phyloP scores from a whole-genome alignment of 148 eudicot species.

The Rhododendron ovatum region DNA sequence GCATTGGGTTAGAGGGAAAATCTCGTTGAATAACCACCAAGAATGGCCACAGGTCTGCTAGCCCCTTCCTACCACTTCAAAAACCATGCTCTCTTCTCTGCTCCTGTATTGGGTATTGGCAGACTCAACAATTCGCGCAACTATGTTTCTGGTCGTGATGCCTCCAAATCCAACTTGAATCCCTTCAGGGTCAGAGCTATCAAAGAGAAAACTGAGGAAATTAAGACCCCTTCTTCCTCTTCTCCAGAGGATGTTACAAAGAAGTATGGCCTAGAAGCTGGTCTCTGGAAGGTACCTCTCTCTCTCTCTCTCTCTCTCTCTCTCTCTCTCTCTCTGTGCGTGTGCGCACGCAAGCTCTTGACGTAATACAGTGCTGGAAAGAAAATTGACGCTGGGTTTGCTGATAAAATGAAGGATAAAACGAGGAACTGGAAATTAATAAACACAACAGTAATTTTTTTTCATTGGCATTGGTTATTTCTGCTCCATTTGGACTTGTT shows the following conservation, averaged over 20 bases:
- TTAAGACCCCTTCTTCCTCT: conserved; percentile 29
- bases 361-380: neutral
- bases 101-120: neutral
- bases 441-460: neutral
- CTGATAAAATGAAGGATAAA: neutral
- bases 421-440: neutral
- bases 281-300: conserved; percentile 72
- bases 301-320: neutral
- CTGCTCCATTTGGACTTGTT: neutral
- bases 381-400: neutral
- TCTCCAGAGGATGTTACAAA: conserved; percentile 71
- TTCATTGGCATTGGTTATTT: neutral
- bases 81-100: conserved; percentile 8
- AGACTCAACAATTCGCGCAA: neutral
- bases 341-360: neutral
- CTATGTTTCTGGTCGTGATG: neutral
- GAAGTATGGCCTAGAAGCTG: conserved; percentile 94
- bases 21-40: neutral
- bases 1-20: conserved; percentile 1
- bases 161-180: conserved; percentile 7
- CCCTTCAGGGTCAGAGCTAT: conserved; percentile 46
- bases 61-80: conserved; percentile 11
- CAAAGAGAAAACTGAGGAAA: conserved; percentile 54
- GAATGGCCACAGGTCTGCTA: conserved; percentile 27
- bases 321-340: neutral